Conservation (phyloP, 805 yeast genomes). For the Kazachstania psychrophila region DNA sequence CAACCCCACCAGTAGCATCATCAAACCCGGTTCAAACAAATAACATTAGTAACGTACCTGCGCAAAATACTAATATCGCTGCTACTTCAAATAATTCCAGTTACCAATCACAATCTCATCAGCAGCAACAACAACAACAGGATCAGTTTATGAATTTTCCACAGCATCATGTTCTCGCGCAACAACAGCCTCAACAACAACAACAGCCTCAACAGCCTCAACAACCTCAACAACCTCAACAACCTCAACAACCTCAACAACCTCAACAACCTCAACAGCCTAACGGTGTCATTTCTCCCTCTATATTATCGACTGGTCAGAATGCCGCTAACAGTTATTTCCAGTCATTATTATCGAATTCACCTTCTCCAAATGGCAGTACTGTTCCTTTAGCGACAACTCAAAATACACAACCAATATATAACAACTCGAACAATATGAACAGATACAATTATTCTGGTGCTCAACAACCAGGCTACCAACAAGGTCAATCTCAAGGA, state of each 20-base stretch:
- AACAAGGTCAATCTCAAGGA: too few relatives aligned
- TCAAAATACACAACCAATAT: neutral
- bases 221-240: constrained; percentile 1
- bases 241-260: constrained; percentile 11
- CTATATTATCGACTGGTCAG: constrained; percentile 18
- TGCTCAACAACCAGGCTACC: neutral
- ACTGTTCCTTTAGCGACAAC: constrained; percentile 7
- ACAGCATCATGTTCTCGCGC: constrained; percentile 2
- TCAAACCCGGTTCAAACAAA: neutral
- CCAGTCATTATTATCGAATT: constrained; percentile 21
- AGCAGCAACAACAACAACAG: constrained; percentile 11
- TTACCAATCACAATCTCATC: constrained; percentile 9
- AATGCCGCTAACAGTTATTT: constrained; percentile 22
- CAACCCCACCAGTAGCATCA: constrained; percentile 14
- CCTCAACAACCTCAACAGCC: constrained; percentile 24
- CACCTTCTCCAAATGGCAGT: constrained; percentile 24
- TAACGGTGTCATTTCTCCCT: neutral
- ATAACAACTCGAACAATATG: neutral
- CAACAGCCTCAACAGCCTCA: neutral
- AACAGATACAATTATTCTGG: too few relatives aligned
- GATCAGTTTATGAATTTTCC: constrained; percentile 12
- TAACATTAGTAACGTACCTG: neutral
- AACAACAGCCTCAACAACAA: neutral
- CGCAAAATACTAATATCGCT: neutral
- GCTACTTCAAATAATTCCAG: neutral